These are phyloP conservation scores for Syncephalastrum monosporum DNA, from an alignment of 371 early-diverging fungal species.

Conservation along the genomic window DNA sequence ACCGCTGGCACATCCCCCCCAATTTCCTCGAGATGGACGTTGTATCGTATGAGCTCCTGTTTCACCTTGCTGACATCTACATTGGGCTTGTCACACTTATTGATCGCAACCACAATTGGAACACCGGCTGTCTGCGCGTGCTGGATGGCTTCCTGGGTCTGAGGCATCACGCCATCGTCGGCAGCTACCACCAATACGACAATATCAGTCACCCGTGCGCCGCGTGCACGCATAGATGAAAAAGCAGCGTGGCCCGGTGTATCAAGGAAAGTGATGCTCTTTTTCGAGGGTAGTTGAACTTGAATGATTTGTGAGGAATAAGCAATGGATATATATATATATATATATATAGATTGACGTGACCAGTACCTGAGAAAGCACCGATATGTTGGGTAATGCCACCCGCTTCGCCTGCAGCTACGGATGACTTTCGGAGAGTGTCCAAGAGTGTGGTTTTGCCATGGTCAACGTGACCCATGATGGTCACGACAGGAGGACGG, in stretches of 20 bases:
- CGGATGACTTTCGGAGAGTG: slow-evolving; percentile 85
- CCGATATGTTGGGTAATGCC: slow-evolving; percentile 99
- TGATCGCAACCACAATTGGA: slow-evolving; percentile 94
- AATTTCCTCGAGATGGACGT: slow-evolving; percentile 87
- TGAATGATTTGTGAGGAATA: neutral
- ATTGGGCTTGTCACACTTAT: slow-evolving; percentile 94
- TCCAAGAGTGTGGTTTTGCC: slow-evolving; percentile 98
- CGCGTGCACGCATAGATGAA: slow-evolving; percentile 90
- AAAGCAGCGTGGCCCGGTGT: slow-evolving; percentile 98
- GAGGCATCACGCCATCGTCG: slow-evolving; percentile 98
- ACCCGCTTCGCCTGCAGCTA: slow-evolving; percentile 94
- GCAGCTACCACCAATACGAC: slow-evolving; percentile 96
- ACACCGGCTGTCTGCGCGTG: slow-evolving; percentile 88
- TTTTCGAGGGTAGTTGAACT: slow-evolving; percentile 62
- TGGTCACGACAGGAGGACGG: slow-evolving; percentile 93
- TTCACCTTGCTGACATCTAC: slow-evolving; percentile 73
- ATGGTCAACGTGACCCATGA: slow-evolving; percentile 99
- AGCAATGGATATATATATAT: no score
- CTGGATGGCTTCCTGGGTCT: slow-evolving; percentile 93
- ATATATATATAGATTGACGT: neutral
- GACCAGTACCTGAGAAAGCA: slow-evolving; percentile 81
- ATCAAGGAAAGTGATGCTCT: slow-evolving; percentile 91
- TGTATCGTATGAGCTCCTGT: slow-evolving; percentile 75
- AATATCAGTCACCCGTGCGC: slow-evolving; percentile 92
- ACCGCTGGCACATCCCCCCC: slow-evolving; percentile 94